Percentiles rank a stretch among this genome's conserved stretches.
These are phyloP conservation scores for Chaetomiaceae sp. DNA, from an alignment of 2,329 filamentous ascomycete genomes.

Conservation along the genomic window DNA sequence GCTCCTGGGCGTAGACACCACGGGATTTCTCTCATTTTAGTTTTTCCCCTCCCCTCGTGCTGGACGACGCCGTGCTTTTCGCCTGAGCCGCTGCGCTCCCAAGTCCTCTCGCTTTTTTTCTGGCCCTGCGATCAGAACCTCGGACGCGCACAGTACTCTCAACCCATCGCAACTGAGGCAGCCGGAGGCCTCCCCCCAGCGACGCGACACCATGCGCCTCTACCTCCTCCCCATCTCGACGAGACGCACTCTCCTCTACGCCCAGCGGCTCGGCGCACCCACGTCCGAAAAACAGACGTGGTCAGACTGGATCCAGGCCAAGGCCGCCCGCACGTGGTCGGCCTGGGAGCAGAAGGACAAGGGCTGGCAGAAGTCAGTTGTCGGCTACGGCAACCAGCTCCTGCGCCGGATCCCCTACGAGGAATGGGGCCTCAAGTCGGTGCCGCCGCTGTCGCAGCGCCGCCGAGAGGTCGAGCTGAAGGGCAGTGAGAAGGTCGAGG, in stretches of 20 bases:
- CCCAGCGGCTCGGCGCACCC: constrained; percentile 64
- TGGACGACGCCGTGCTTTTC: too few relatives aligned
- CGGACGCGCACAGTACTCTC: too few relatives aligned
- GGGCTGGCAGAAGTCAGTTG: constrained; percentile 85
- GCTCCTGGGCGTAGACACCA: constrained; percentile 9
- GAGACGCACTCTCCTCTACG: constrained; percentile 85
- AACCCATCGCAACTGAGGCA: background rate
- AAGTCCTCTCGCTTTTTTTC: too few relatives aligned
- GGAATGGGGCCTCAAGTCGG: constrained; percentile 96
- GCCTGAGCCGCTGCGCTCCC: too few relatives aligned
- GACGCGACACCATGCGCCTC: constrained; percentile 64
- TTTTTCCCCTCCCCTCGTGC: background rate
- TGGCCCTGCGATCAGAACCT: too few relatives aligned
- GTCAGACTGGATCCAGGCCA: constrained; percentile 64
- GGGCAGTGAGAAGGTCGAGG: constrained; percentile 60
- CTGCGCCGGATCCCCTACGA: constrained; percentile 88
- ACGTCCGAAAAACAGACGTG: constrained; percentile 49
- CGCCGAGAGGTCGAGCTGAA: constrained; percentile 59
- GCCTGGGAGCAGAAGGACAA: constrained; percentile 78
- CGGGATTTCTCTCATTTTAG: constrained; percentile 10
- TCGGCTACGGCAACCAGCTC: constrained; percentile 78
- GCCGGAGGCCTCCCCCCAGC: background rate
- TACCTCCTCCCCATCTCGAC: constrained; percentile 93
- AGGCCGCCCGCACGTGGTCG: constrained; percentile 74
- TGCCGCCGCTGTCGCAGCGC: constrained; percentile 72